Percentiles rank a stretch among this genome's conserved stretches.
Evolutionary conservation across 441 rosid genomes (phyloP).

Genomic region (Daphne laureola): DNA sequence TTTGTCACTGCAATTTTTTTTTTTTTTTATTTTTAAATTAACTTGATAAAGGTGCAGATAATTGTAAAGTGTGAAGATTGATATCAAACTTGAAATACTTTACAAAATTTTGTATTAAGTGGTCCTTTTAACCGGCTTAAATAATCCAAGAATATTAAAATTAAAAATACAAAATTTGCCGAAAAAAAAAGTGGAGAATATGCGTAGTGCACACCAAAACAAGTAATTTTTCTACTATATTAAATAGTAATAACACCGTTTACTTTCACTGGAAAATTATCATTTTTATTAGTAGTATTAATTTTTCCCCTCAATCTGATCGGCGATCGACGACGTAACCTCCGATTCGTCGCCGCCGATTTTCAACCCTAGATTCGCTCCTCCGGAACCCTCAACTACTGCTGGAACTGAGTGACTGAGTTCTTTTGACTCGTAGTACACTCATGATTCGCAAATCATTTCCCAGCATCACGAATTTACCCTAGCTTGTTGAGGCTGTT

Average conservation of each 20-base stretch:
- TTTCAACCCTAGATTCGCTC: conserved; percentile 21
- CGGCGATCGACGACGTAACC: conserved; percentile 59
- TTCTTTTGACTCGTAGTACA: conserved; percentile 18
- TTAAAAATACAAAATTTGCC: background rate
- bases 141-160: background rate
- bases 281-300: conserved; percentile 33
- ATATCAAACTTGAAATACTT: background rate
- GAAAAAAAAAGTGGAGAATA: conserved; percentile 8
- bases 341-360: conserved; percentile 33
- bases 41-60: background rate
- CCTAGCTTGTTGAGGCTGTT: conserved; percentile 37
- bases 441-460: conserved; percentile 35
- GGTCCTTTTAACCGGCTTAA: no score
- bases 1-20: background rate
- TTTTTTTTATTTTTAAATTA: conserved; percentile 3
- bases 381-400: conserved; percentile 17
- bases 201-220: conserved; percentile 39
- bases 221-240: conserved; percentile 37
- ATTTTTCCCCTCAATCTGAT: conserved; percentile 28
- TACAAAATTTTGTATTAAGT: background rate
- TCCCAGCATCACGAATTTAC: conserved; percentile 39
- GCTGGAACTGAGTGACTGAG: background rate
- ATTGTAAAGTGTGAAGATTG: background rate
- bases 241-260: conserved; percentile 68
- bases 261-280: conserved; percentile 53